A percentile compares a stretch with the other conserved stretches of the same genome.
phyloP scores from a whole-genome alignment of 495 filamentous ascomycete genomes.

The Lophiostoma macrostomum region DNA sequence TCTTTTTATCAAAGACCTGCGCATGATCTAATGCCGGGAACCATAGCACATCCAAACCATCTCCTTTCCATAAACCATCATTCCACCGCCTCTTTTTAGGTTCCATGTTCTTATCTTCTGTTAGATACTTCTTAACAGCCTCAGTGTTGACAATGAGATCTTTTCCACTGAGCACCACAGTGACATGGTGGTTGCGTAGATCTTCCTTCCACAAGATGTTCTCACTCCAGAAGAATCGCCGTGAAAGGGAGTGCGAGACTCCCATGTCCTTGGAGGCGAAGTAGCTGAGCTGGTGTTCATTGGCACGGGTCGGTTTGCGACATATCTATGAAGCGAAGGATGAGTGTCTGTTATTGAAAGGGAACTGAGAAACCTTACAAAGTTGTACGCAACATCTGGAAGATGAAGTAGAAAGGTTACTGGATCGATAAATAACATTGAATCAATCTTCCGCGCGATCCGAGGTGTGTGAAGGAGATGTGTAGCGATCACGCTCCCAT shows the following conservation, averaged over 20 bases:
- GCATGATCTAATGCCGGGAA: constrained; percentile 63
- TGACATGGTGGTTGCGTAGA: constrained; percentile 46
- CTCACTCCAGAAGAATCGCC: constrained; percentile 67
- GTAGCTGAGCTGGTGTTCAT: constrained; percentile 64
- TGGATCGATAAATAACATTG: constrained; percentile 59
- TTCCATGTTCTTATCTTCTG: constrained; percentile 12
- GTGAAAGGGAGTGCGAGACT: constrained; percentile 54
- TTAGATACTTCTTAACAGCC: constrained; percentile 56
- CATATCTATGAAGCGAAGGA: constrained; percentile 3
- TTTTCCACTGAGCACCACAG: constrained; percentile 53
- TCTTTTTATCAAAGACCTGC: constrained; percentile 57
- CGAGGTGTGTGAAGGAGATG: constrained; percentile 52
- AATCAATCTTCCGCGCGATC: constrained; percentile 45
- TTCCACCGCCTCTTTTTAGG: constrained; percentile 40
- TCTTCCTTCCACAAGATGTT: constrained; percentile 66
- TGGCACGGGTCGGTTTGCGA: constrained; percentile 52
- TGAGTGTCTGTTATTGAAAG: neutral
- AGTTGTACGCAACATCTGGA: constrained; percentile 70
- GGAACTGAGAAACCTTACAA: constrained; percentile 44
- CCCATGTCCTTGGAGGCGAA: constrained; percentile 64
- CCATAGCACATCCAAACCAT: constrained; percentile 60
- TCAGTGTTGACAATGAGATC: constrained; percentile 64
- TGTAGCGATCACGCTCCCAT: constrained; percentile 60
- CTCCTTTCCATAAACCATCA: constrained; percentile 43
- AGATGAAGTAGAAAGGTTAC: constrained; percentile 62